Evolutionary conservation across 2,329 filamentous ascomycete species (phyloP).

Genomic region (Aspergillus transmontanensis): DNA sequence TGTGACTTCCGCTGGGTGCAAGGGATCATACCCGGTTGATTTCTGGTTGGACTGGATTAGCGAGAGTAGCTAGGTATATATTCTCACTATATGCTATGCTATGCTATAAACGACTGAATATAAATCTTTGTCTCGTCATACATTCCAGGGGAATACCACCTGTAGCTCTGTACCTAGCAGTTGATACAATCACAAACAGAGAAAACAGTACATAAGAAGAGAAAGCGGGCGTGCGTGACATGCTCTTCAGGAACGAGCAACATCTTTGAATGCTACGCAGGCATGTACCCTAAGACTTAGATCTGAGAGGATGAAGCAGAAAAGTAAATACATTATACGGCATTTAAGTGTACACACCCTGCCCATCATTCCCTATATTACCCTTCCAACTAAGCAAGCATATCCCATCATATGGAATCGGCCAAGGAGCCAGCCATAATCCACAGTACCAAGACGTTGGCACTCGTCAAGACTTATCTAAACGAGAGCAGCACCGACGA

Average conservation of each 20-base stretch:
- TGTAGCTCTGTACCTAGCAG: not conserved
- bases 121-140: not conserved
- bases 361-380: not conserved
- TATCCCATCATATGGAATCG: not conserved
- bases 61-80: not conserved
- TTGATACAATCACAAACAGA: not conserved
- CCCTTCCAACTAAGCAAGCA: not conserved
- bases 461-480: not conserved
- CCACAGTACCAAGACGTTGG: not conserved
- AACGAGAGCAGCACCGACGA: slow-evolving; percentile 4
- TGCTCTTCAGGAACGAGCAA: not conserved
- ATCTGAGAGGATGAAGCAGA: not conserved
- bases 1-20: not conserved
- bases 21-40: not conserved
- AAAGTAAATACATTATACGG: not conserved
- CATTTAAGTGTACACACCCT: not conserved
- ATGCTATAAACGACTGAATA: not conserved
- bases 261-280: not conserved
- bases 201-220: not conserved
- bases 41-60: not conserved
- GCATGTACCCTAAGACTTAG: not conserved
- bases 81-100: not conserved
- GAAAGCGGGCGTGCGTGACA: not conserved
- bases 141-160: not conserved
- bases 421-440: not conserved